Evolutionary conservation across 768 basidiomycete genomes (phyloP), one percentile per base, ranked within the genome.

Genomic region (Leccinum boreale): DNA sequence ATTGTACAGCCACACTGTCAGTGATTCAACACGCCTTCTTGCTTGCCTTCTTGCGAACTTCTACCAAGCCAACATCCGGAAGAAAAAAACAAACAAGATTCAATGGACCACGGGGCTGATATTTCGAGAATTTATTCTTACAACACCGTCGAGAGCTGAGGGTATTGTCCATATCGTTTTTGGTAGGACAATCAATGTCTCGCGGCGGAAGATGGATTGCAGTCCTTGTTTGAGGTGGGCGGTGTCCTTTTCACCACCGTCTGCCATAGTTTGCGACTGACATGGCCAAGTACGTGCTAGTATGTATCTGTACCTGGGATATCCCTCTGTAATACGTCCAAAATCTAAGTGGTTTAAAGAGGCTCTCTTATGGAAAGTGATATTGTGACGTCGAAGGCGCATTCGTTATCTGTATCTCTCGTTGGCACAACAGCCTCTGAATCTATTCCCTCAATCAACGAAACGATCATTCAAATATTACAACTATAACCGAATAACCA

Each of bases 181-280:
- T 50, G 53, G 58, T 35, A 24, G 61, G 58, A 57, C 53, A 63
- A 51, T 55, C 33, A 52, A 42, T 57, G 61, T 59, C 66, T 71
- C 64, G 53, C 58, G 55, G 68, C 74, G 77, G 71, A 50, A 78
- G 67, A 78, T 49, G 49, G 62, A 69, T n/a, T 48, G 56, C 57
- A 51, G 78, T 86, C 85, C 81, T 82, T 73, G 87, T 90, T 89
- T 90, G 88, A 90, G 85, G 88, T 73, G 73, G 75, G 78, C 77
- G 74, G 81, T 78, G 82, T 77, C 42, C 47, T 50, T 63, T 54
- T 58, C 28, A 80, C 81, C 81, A 78, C 75, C 74, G 74, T 77
- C 77, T 81, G 85, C 85, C 83, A 89, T 89, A 87, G 80, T 70
- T 67, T 74, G 68, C 35, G 75, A 74, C 72, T 57, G 8, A 74